Base-by-base conservation (phyloP, 2,329 filamentous ascomycete species). In the Fusarium bactridioides region DNA sequence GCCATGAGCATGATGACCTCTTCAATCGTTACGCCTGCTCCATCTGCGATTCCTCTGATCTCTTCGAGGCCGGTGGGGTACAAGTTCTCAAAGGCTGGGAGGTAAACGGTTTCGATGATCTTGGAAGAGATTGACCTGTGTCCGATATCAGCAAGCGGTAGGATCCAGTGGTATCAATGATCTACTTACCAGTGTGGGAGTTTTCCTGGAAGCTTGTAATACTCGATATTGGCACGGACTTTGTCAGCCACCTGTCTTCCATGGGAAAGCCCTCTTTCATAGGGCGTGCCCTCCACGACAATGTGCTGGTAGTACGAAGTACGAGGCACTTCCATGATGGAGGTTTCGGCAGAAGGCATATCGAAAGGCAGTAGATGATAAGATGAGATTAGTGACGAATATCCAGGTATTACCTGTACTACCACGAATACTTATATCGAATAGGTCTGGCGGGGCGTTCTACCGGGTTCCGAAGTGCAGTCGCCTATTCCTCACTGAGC, bases 1-100 rank as follows among this genome's bases (percentile, higher is more conserved):
- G 50, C 50, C 40, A 40, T 54, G 9, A 54, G 50, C 50, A 54
- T 54, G 5, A 40, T 13, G 23, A 54, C 50, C 33, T 54, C 50
- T 18, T 54, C 50, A 13, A 54, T 54, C 7, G 50, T 7, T 0
- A 40, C 50, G 0, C 50, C 33, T 7, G 50, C 50, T 18, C 50
- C 50, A 40, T 54, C 50, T n/a, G 50, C 33, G 15, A 54, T 54
- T 0, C 50, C 50, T n/a, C 33, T 54, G 5, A 54, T 54, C 33
- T 54, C 50, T 13, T 54, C 50, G 10, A 54, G 50, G 0, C 50
- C 50, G 3, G 33, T 54, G 7, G 50, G 50, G 23, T 54, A 54
- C 10, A 40, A 40, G 0, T 40, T 18, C 8, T 54, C 50, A 40
- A 54, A 54, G 4, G 33, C 33, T 7, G 50, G 50, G 0, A 40